Base-by-base conservation (phyloP, 208 protist species). In the Acanthamoeba pearcei region DNA sequence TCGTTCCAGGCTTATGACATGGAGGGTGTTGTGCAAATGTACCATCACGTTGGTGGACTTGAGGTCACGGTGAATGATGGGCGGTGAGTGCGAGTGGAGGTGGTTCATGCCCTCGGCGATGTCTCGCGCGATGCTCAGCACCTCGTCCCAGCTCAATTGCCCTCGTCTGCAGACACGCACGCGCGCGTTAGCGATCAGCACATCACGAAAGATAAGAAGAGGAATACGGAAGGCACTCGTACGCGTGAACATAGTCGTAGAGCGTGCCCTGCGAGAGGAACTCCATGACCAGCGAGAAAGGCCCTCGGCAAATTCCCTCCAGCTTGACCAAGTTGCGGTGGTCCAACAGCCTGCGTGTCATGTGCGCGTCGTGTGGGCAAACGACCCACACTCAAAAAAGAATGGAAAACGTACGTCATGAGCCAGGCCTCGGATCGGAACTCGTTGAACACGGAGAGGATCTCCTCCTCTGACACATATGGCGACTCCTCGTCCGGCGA, bases 21-120 rank as follows among this genome's bases (percentile, higher is more conserved):
- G 19, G 49, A 85, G 22, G 27, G 3, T 8, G 2, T 12, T 68
- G 62, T 32, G 62, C 27, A 0, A 12, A 24, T 3, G 62, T 24
- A 91, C 85, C 85, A 91, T 91, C 10, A 91, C 64, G 32, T 91
- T 91, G 38, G 85, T 76, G 32, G 85, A 74, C 85, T 91, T 91
- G 24, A 91, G 85, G 32, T 91, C 85, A 29, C 85, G 55, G 27
- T 91, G 85, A 29, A 91, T 91, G 57, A 91, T 91, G 60, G 85
- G 85, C 55, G 85, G 85, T 8, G 85, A 91, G 9, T 76, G 85
- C 5, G 85, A 91, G 35, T 91, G 85, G 8, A 91, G 85, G 64
- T 91, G 64, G 57, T 68, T 74, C 85, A 91, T 91, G 35, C 85
- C 85, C 32, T 74, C 62, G 62, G 85, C 85, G 17, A 91, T 91